phyloP scores from a whole-genome alignment of 768 basidiomycete genomes.

The Leccinum variicolor region DNA sequence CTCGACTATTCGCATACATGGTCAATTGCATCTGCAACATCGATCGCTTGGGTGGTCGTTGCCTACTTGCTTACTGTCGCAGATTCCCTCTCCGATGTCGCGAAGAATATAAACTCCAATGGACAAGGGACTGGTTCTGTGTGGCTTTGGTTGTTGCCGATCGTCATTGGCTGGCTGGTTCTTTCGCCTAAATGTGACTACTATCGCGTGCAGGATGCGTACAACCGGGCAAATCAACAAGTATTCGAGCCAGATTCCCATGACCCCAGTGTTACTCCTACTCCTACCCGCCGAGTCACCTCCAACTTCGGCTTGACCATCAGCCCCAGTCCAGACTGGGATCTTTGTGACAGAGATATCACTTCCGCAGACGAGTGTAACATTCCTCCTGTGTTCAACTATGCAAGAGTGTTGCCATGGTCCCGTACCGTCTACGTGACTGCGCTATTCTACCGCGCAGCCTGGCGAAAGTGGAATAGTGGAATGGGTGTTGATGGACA shows the following conservation, averaged over 20 bases:
- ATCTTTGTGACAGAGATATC: neutral
- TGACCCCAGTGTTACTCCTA: neutral
- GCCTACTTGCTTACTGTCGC: too few species aligned
- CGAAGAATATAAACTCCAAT: conserved; percentile 26
- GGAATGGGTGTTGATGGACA: neutral
- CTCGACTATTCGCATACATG: too few species aligned
- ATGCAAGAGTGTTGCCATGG: neutral
- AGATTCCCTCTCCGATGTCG: conserved; percentile 10
- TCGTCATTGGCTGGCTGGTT: neutral
- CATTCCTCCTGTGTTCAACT: neutral
- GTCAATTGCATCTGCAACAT: too few species aligned
- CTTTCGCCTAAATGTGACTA: neutral
- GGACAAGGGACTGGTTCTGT: conserved; percentile 37
- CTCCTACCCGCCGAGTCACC: neutral
- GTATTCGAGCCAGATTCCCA: neutral
- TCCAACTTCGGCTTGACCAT: neutral
- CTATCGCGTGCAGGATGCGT: conserved; percentile 19
- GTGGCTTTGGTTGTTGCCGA: conserved; percentile 36
- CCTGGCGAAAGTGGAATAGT: neutral
- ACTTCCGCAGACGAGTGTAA: conserved; percentile 1
- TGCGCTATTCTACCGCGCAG: conserved; percentile 6
- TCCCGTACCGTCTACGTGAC: neutral
- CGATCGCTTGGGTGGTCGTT: too few species aligned
- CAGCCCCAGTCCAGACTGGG: neutral
- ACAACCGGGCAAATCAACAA: conserved; percentile 3